phyloP scores from a whole-genome alignment of 192 early-diverging fungal species.

The Dimargaris xerosporica region DNA sequence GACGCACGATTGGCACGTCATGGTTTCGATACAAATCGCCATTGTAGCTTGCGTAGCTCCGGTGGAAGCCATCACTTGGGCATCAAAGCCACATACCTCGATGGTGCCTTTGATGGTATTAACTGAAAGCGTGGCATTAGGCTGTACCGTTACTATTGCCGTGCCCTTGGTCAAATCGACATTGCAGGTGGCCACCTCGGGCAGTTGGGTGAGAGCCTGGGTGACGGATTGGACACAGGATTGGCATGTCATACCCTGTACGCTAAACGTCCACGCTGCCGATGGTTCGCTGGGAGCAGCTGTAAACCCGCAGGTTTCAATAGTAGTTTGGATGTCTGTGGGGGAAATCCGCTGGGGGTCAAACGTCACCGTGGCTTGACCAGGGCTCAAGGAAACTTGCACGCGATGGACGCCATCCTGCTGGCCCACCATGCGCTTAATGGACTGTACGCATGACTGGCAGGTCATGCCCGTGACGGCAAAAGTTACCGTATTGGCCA shows the following conservation, averaged over 20 bases:
- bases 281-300: conserved; percentile 13
- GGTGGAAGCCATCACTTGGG: not conserved
- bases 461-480: conserved; percentile 63
- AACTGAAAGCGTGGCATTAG: conserved; percentile 5
- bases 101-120: not conserved
- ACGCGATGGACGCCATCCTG: conserved; percentile 35
- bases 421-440: conserved; percentile 36
- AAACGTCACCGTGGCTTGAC: conserved; percentile 36
- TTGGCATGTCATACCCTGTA: conserved; percentile 25
- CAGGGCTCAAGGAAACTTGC: conserved; percentile 38
- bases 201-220: conserved; percentile 4
- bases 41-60: not conserved
- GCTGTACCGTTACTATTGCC: not conserved
- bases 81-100: not conserved
- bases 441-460: conserved; percentile 66
- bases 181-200: not conserved
- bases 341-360: conserved; percentile 22
- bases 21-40: conserved; percentile 28
- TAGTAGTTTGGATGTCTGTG: conserved; percentile 25
- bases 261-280: conserved; percentile 6
- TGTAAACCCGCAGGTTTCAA: conserved; percentile 54
- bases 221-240: conserved; percentile 20
- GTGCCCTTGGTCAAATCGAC: conserved; percentile 10
- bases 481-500: too few relatives aligned
- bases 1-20: conserved; percentile 77